Evolutionary conservation across 1,284 basidiomycete species (phyloP).

Genomic region (Tylopilus sp.): DNA sequence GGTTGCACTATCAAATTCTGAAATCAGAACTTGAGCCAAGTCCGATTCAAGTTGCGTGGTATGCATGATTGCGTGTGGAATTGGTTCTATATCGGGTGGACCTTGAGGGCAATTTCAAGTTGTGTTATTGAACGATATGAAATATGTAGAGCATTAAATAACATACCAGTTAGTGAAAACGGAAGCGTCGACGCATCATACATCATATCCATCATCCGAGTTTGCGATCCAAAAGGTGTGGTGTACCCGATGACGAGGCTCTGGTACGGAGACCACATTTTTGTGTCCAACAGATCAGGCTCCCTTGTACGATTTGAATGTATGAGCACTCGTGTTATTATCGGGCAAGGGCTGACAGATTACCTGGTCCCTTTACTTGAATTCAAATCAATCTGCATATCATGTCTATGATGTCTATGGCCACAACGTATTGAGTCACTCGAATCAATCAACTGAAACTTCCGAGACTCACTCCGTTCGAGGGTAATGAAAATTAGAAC

Average conservation of each 20-base stretch:
- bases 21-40: not conserved
- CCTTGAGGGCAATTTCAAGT: not conserved
- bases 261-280: not conserved
- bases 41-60: not conserved
- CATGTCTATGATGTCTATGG: conserved; percentile 1
- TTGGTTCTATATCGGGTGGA: not conserved
- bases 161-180: conserved; percentile 7
- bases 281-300: not conserved
- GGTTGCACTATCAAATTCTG: not conserved
- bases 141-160: not conserved
- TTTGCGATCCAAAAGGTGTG: not conserved
- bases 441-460: too few relatives aligned
- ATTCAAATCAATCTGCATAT: too few relatives aligned
- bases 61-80: not conserved
- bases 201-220: not conserved
- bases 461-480: conserved; percentile 3
- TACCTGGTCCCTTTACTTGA: conserved; percentile 1
- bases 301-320: not conserved
- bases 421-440: not conserved
- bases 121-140: not conserved
- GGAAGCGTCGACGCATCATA: not conserved
- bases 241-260: not conserved
- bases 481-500: not conserved
- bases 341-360: too few relatives aligned
- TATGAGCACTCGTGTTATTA: not conserved